A percentile compares a stretch with the other conserved stretches of the same genome.
phyloP scores from a whole-genome alignment of 108 stramenopile species.

The Chaetoceros tenuissimus region DNA sequence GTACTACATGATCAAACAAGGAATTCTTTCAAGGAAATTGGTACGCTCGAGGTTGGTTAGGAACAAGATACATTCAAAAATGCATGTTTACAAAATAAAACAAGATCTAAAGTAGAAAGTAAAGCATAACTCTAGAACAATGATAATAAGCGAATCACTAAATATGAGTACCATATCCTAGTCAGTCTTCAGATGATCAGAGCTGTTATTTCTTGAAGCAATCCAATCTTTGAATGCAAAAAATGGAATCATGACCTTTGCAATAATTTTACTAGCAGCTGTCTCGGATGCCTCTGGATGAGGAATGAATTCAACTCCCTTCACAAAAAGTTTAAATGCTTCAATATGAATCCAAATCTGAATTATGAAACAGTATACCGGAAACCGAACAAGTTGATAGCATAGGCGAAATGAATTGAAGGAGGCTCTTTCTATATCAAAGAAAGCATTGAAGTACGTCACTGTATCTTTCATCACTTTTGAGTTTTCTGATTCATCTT shows the following conservation, averaged over 20 bases:
- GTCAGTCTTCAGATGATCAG: too few species aligned
- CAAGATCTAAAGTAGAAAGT: too few species aligned
- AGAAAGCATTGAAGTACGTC: conserved; percentile 37
- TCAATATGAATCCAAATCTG: conserved; percentile 89
- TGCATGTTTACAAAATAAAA: too few species aligned
- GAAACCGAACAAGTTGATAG: conserved; percentile 44
- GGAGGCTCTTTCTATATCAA: conserved; percentile 20
- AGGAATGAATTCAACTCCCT: conserved; percentile 66
- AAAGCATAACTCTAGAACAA: too few species aligned
- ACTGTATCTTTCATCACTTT: conserved; percentile 2
- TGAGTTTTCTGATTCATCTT: conserved; percentile 2
- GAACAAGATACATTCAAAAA: too few species aligned
- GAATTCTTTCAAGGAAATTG: too few species aligned
- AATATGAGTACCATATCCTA: too few species aligned
- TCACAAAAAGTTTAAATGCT: conserved; percentile 59
- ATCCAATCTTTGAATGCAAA: conserved; percentile 42
- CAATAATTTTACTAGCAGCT: conserved; percentile 51
- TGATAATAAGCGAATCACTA: too few species aligned
- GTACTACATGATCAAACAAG: too few species aligned
- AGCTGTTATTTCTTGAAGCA: too few species aligned
- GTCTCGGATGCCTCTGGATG: conserved; percentile 77
- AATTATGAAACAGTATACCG: conserved; percentile 62
- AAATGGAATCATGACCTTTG: conserved; percentile 44
- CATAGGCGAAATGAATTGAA: conserved; percentile 41
- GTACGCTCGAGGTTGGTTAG: too few species aligned